These are phyloP conservation scores for Candida khao-thaluensis DNA, from an alignment of 805 yeast species.

Conservation along the genomic window DNA sequence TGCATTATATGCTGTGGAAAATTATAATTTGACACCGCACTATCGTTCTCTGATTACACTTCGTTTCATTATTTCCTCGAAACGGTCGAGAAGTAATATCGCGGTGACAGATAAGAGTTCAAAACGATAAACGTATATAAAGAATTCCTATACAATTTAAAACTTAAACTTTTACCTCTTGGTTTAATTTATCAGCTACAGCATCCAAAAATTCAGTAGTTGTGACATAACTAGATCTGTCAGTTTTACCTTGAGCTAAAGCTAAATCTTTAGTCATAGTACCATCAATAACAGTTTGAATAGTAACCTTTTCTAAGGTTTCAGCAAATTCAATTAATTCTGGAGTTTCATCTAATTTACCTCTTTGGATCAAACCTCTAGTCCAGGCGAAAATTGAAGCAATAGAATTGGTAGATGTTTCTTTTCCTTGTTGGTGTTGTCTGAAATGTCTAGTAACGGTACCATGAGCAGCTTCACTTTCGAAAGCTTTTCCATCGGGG, in stretches of 20 bases:
- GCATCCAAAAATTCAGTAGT: constrained; percentile 78
- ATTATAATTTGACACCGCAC: no score
- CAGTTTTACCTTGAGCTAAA: constrained; percentile 62
- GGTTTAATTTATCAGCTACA: constrained; percentile 58
- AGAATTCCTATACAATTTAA: no score
- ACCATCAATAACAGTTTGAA: constrained; percentile 75
- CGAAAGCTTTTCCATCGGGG: constrained; percentile 84
- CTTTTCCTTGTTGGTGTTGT: constrained; percentile 78
- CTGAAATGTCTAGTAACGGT: constrained; percentile 86
- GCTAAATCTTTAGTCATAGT: constrained; percentile 85
- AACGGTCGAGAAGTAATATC: no score
- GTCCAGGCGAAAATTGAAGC: constrained; percentile 87
- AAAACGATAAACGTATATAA: no score
- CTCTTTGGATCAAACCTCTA: constrained; percentile 82
- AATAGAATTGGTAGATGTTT: constrained; percentile 81
- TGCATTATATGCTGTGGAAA: no score
- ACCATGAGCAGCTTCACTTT: constrained; percentile 86
- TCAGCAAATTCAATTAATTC: constrained; percentile 69
- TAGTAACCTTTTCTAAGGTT: constrained; percentile 61
- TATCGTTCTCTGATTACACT: no score
- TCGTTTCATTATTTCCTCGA: no score
- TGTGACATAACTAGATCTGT: constrained; percentile 62
- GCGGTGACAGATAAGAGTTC: no score
- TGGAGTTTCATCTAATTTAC: constrained; percentile 69
- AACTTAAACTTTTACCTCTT: constrained; percentile 5